These are phyloP conservation scores for Aspergillus intermedius DNA, from an alignment of 2,329 filamentous ascomycete species.

Conservation along the genomic window DNA sequence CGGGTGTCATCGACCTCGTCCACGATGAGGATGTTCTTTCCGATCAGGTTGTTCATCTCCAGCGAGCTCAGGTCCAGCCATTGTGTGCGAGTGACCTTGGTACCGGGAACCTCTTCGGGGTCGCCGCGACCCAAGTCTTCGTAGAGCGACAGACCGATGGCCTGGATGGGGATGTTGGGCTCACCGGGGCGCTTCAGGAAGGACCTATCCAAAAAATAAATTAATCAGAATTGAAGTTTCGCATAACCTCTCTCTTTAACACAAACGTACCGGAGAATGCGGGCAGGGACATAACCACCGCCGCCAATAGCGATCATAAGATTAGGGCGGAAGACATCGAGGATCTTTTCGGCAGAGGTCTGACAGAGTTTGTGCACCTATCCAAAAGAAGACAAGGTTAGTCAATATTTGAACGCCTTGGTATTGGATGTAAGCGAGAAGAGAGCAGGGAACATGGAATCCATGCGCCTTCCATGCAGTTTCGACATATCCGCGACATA, in stretches of 20 bases:
- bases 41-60: constrained; percentile 81
- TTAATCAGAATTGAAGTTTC: constrained; percentile 2
- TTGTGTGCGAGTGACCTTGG: constrained; percentile 94
- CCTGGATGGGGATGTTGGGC: constrained; percentile 97
- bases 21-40: constrained; percentile 86
- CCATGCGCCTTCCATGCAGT: background rate
- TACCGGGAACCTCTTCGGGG: constrained; percentile 71
- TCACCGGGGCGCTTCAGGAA: constrained; percentile 85
- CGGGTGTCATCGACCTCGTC: constrained; percentile 95
- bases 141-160: constrained; percentile 95
- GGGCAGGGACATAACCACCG: constrained; percentile 92
- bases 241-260: background rate
- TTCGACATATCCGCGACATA: constrained; percentile 37
- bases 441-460: background rate
- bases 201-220: constrained; percentile 45
- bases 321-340: constrained; percentile 80
- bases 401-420: constrained; percentile 4
- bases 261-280: constrained; percentile 67
- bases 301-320: constrained; percentile 98
- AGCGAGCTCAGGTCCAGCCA: constrained; percentile 89
- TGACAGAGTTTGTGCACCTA: constrained; percentile 98
- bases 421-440: constrained; percentile 1
- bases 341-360: constrained; percentile 70
- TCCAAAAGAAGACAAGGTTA: constrained; percentile 7
- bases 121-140: constrained; percentile 65